These are phyloP conservation scores for Adenanthera pavonina DNA, from an alignment of 306 rosid species.

Conservation along the genomic window DNA sequence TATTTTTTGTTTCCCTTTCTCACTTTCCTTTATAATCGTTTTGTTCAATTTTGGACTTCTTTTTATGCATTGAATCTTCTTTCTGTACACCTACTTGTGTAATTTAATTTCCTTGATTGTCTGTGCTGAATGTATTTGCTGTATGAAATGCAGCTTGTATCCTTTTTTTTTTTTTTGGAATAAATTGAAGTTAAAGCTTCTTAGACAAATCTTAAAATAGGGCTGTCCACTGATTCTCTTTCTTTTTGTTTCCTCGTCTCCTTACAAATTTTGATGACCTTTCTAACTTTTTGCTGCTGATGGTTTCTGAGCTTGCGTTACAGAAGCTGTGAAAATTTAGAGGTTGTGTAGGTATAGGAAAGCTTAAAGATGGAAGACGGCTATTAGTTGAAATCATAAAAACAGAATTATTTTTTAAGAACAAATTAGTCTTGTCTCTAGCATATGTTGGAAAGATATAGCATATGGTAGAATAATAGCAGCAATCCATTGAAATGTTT, in stretches of 20 bases:
- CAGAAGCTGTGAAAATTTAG: slow-evolving; percentile 11
- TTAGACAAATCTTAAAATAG: too few relatives aligned
- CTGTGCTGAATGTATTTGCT: neutral
- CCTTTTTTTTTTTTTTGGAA: neutral
- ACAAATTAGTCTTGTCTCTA: neutral
- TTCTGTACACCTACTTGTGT: too few relatives aligned
- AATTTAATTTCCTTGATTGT: neutral
- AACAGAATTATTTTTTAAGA: slow-evolving; percentile 9
- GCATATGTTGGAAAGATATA: neutral
- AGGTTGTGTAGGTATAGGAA: neutral
- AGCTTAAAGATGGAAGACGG: slow-evolving; percentile 8
- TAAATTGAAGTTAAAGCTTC: neutral
- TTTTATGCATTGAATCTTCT: neutral
- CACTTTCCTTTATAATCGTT: neutral
- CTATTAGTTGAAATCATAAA: slow-evolving; percentile 19
- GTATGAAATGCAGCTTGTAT: neutral
- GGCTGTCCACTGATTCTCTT: neutral
- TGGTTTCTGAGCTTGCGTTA: slow-evolving; percentile 1
- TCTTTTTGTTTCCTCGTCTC: neutral
- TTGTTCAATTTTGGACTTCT: neutral
- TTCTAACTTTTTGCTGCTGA: neutral
- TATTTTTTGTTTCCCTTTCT: neutral
- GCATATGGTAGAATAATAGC: neutral
- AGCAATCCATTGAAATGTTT: too few relatives aligned
- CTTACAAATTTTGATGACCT: too few relatives aligned